phyloP scores from a whole-genome alignment of 345 rosid species.

The Eucalyptus shirleyi region DNA sequence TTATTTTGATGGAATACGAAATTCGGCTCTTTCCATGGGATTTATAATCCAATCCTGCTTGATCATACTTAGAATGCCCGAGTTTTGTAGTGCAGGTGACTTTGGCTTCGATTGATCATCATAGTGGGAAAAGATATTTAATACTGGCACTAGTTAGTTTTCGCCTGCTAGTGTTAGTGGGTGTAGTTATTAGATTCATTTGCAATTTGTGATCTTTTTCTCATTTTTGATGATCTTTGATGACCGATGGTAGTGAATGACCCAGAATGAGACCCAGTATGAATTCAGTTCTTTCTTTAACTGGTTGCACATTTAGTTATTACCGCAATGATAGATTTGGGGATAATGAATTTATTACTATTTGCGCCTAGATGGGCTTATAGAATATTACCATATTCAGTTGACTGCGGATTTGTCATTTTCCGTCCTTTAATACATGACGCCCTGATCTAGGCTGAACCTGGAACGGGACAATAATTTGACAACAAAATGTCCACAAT shows the following conservation, averaged over 20 bases:
- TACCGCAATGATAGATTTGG: neutral
- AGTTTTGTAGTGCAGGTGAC: neutral
- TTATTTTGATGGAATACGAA: neutral
- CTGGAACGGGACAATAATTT: neutral
- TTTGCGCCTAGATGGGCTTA: neutral
- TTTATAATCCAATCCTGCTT: neutral
- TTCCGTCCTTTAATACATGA: neutral
- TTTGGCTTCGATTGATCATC: neutral
- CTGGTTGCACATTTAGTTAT: neutral
- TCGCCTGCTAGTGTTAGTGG: neutral
- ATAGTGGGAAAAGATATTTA: neutral
- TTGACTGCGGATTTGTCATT: neutral
- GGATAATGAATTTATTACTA: neutral
- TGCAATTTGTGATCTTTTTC: neutral
- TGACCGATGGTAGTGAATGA: neutral
- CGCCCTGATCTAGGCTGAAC: neutral
- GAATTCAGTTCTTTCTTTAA: neutral
- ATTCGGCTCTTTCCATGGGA: neutral
- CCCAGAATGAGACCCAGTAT: neutral
- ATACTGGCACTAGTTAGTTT: neutral
- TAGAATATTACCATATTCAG: neutral
- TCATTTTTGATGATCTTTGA: neutral
- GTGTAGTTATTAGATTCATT: neutral
- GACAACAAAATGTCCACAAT: neutral
- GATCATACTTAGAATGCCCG: neutral